phyloP scores from a whole-genome alignment of 2,329 filamentous ascomycete species.

The Aspergillus sp. region DNA sequence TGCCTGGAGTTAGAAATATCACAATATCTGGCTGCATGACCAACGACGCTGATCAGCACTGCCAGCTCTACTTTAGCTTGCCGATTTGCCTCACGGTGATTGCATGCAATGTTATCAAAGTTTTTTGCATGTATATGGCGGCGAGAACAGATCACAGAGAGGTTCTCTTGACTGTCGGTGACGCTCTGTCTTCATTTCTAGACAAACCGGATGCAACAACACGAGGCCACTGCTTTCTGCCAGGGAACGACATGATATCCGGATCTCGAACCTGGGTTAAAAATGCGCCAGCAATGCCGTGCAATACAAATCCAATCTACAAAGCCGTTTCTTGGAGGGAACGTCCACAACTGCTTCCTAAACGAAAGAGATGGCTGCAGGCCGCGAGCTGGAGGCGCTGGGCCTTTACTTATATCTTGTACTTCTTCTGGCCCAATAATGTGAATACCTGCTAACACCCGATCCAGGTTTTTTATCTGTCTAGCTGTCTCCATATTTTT shows the following conservation, averaged over 20 bases:
- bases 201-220: background rate
- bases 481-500: background rate
- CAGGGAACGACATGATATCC: too few species aligned
- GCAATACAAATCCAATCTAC: too few species aligned
- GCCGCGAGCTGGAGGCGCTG: background rate
- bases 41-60: background rate
- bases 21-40: background rate
- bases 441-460: background rate
- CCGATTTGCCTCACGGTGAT: background rate
- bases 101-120: background rate
- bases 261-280: too few species aligned
- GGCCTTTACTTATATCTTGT: background rate
- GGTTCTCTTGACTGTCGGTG: background rate
- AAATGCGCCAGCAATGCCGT: too few species aligned
- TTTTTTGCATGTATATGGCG: background rate
- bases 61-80: background rate
- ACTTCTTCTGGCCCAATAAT: background rate
- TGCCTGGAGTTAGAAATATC: too few species aligned
- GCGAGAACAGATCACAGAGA: background rate
- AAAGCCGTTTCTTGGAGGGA: too few species aligned
- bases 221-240: too few species aligned
- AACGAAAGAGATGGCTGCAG: background rate
- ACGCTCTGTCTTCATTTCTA: background rate
- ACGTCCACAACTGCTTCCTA: too few species aligned
- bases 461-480: background rate